Base-by-base conservation (phyloP, 164 flowering plant species). In the Nymphaea thermarum region DNA sequence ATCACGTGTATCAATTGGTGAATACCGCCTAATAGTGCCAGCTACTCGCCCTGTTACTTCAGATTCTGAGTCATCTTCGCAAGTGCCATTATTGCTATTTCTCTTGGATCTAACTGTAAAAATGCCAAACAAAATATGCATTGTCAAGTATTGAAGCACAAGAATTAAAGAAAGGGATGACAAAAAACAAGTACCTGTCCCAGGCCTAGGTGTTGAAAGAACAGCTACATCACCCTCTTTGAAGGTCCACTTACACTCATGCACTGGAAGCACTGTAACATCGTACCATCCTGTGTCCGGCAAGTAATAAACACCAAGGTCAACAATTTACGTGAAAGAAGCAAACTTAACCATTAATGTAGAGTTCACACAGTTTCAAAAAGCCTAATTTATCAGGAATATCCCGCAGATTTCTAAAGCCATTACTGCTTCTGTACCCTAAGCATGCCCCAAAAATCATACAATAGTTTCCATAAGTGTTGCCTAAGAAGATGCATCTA, bases 181-280 rank as follows among this genome's bases (percentile, higher is more conserved):
- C 14, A 5, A 7, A 17, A 60, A 25, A 18, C 43, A 60, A 83
- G 69, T 75, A 91, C 98, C 98, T 82, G 96, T 71, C 62, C 96
- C 92, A 71, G 98, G 95, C 76, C 80, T 87, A 4, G 88, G 87
- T 14, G 83, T 63, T 41, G 99, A 94, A 71, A 94, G 91, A 80
- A 94, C 80, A 7, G 96, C 94, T 68, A 91, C 96, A 76, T 94
- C 99, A 51, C 99, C 99, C 79, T 94, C 99, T 78, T 94, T 94
- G 67, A 94, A 91, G 12, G 79, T 72, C 99, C 96, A 91, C 71
- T 85, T 91, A 77, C 82, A 82, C 41, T 88, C 96, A 76, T 77
- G 80, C 15, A 59, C 72, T 5, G 98, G 96, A 74, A 84, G 81
- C 69, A 91, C 84, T 62, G 86, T 73, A 62, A 83, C 96, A 80